Percentiles rank a stretch among this genome's conserved stretches.
Conservation (phyloP, 2,329 filamentous ascomycete species). For the Beauveria medogensis region DNA sequence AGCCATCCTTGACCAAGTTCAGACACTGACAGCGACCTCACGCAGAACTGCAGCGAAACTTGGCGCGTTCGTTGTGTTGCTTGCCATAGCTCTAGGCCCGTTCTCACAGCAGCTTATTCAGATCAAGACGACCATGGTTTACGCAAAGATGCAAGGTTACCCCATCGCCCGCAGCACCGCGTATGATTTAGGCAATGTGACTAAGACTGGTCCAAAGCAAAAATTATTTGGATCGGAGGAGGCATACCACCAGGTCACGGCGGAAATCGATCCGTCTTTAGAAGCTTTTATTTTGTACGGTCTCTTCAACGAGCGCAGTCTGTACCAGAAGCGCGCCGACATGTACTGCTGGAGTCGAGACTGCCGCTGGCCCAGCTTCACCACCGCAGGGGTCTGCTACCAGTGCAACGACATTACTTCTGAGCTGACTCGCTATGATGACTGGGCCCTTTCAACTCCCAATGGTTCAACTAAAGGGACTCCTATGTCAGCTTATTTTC, state of each 20-base stretch:
- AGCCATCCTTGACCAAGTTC: neutral
- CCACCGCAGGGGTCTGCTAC: conserved; percentile 16
- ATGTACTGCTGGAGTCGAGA: conserved; percentile 14
- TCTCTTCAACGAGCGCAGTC: conserved; percentile 8
- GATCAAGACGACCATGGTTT: neutral
- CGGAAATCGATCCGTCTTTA: neutral
- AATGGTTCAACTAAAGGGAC: neutral
- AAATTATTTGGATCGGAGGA: neutral
- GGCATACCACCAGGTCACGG: neutral
- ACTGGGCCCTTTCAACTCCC: neutral
- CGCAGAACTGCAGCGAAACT: neutral
- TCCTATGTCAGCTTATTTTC: neutral
- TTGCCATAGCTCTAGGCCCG: neutral
- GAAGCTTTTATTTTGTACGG: conserved; percentile 12
- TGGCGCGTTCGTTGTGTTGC: neutral
- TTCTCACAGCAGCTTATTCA: neutral
- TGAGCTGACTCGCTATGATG: conserved; percentile 3
- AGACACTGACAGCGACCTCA: neutral
- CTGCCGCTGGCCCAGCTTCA: conserved; percentile 17
- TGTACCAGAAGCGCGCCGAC: neutral
- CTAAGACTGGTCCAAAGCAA: neutral
- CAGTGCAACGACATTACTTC: conserved; percentile 16
- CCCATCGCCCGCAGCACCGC: neutral
- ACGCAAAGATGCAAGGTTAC: neutral
- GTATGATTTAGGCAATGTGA: neutral